A percentile compares a stretch with the other conserved stretches of the same genome.
These are phyloP conservation scores for Didymellaceae sp. DNA, from an alignment of 2,329 filamentous ascomycete genomes.

Conservation along the genomic window DNA sequence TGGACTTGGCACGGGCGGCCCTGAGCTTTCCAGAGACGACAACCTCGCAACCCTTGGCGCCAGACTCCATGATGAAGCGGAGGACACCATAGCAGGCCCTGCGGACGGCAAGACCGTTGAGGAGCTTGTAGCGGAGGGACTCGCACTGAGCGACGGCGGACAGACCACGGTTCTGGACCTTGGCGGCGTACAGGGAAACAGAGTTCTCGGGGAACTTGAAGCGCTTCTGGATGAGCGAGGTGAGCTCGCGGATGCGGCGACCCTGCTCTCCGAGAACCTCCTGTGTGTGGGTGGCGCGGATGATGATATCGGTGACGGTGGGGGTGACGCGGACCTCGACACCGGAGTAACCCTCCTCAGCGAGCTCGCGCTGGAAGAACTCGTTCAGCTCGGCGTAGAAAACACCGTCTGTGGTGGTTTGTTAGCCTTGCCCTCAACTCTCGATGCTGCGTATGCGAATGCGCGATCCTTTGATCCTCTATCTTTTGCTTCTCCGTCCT, in stretches of 20 bases:
- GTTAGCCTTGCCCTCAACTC: constrained; percentile 29
- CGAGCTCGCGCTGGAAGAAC: constrained; percentile 99
- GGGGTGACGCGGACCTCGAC: constrained; percentile 99
- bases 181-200: constrained; percentile 99
- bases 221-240: constrained; percentile 99
- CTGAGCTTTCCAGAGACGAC: constrained; percentile 99
- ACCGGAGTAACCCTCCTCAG: constrained; percentile 99
- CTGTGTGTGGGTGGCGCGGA: constrained; percentile 99
- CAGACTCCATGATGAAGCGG: constrained; percentile 99
- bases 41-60: constrained; percentile 99
- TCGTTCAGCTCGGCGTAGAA: constrained; percentile 99
- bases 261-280: constrained; percentile 99
- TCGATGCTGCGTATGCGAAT: constrained; percentile 20
- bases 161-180: constrained; percentile 99
- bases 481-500: not conserved
- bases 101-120: constrained; percentile 98
- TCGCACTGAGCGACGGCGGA: constrained; percentile 99
- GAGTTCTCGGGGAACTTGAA: constrained; percentile 99
- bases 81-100: constrained; percentile 99
- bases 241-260: constrained; percentile 99
- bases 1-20: constrained; percentile 98
- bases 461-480: not conserved
- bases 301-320: constrained; percentile 99
- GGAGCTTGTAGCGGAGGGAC: constrained; percentile 99
- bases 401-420: constrained; percentile 76